Conservation (phyloP, 176 grass and related monocot species). For the maize (Zea mays) region DNA sequence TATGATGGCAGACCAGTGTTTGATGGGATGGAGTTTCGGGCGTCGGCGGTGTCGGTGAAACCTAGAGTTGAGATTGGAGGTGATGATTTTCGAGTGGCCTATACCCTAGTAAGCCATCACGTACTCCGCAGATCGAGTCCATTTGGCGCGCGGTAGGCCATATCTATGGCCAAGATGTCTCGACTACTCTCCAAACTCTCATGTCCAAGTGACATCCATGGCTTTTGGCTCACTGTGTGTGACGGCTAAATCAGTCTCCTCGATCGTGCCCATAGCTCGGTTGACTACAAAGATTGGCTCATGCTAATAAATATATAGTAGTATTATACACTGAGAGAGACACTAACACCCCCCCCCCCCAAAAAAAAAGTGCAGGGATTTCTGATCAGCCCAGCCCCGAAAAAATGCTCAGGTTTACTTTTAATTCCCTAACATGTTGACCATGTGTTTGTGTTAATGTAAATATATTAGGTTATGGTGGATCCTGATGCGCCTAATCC, state of each 20-base stretch:
- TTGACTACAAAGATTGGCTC: neutral
- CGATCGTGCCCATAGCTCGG: neutral
- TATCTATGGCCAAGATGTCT: conserved; percentile 24
- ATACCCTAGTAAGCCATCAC: conserved; percentile 80
- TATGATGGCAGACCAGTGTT: conserved; percentile 69
- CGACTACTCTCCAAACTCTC: conserved; percentile 25
- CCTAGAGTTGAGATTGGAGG: conserved; percentile 74
- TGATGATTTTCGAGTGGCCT: conserved; percentile 64
- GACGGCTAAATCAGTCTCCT: conserved; percentile 5
- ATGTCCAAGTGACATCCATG: conserved; percentile 16
- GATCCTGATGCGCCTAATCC: conserved; percentile 97
- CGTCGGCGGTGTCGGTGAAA: conserved; percentile 45
- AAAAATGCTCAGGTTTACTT: conserved; percentile 39
- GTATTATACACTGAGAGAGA: conserved; percentile 8
- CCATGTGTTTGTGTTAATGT: conserved; percentile 47
- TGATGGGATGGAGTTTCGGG: conserved; percentile 73
- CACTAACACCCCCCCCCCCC: neutral
- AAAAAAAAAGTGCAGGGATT: neutral
- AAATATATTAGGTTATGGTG: conserved; percentile 75
- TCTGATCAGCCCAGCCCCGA: conserved; percentile 12
- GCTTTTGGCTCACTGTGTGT: neutral
- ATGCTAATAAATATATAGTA: neutral
- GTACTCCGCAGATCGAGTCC: conserved; percentile 41
- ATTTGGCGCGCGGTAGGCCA: conserved; percentile 32
- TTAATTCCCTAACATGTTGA: conserved; percentile 46